A percentile compares a stretch with the other conserved stretches of the same genome.
Evolutionary conservation across 495 filamentous ascomycete species (phyloP).

Genomic region (Aspergillus sclerotioniger): DNA sequence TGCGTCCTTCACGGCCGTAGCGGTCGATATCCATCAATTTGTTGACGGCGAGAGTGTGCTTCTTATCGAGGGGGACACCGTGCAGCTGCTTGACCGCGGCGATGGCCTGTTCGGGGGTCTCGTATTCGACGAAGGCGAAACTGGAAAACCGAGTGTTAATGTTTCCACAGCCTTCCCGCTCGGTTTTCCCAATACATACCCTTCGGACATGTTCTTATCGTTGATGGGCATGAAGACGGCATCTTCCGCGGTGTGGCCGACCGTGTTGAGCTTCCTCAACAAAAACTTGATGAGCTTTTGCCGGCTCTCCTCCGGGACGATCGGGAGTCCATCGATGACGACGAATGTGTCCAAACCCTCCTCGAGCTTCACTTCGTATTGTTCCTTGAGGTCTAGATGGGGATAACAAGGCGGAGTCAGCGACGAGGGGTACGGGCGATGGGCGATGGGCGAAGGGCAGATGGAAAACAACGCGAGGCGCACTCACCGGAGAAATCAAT

Average conservation of each 20-base stretch:
- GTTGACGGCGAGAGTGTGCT: slow-evolving; percentile 91
- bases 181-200: slow-evolving; percentile 52
- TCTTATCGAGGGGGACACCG: slow-evolving; percentile 84
- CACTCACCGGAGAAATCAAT: slow-evolving; percentile 80
- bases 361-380: slow-evolving; percentile 92
- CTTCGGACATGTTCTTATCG: slow-evolving; percentile 75
- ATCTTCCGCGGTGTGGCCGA: slow-evolving; percentile 82
- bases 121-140: slow-evolving; percentile 94
- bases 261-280: slow-evolving; percentile 80
- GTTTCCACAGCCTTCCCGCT: slow-evolving; percentile 9
- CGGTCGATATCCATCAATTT: slow-evolving; percentile 97
- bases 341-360: slow-evolving; percentile 95
- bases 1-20: slow-evolving; percentile 87
- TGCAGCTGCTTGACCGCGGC: slow-evolving; percentile 85
- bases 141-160: slow-evolving; percentile 40
- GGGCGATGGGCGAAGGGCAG: not conserved
- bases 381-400: slow-evolving; percentile 72
- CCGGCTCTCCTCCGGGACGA: slow-evolving; percentile 77
- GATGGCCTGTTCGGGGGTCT: slow-evolving; percentile 84
- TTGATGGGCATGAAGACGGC: slow-evolving; percentile 89
- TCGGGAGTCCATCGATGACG: slow-evolving; percentile 88
- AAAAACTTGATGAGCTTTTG: slow-evolving; percentile 93
- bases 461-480: slow-evolving; percentile 18
- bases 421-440: slow-evolving; percentile 30
- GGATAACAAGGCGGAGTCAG: slow-evolving; percentile 23